Base-by-base conservation (phyloP, 1,284 basidiomycete genomes). In the Cryptococcus sp. region DNA sequence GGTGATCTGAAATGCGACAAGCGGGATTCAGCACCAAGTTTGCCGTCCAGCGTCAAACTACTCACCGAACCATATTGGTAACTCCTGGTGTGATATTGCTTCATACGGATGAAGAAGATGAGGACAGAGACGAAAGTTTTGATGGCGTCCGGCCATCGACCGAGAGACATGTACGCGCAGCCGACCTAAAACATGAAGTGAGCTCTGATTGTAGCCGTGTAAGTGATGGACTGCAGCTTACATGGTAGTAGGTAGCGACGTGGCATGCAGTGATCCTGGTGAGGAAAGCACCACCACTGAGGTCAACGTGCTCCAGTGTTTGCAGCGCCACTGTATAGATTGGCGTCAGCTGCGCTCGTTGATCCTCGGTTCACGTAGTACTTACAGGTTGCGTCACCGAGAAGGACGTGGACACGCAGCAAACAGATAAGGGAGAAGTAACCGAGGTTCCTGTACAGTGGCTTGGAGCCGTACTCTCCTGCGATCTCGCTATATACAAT, bases 371-470 rank as follows among this genome's bases (percentile, higher is more conserved):
- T n/a, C 10, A 46, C 38, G 20, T n/a, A 23, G 19, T 3, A 67
- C 74, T 64, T 47, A 76, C 76, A 70, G 15, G 83, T 98, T 77
- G 94, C 97, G 80, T 99, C 95, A 44, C 95, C 95, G 23, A 99
- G 85, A 17, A 98, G 84, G 55, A 93, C 91, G 78, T 98, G 95
- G 0, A 99, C 95, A 23, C 95, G 89, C 40, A 98, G 83, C 26
- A 99, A 85, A 50, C 94, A 95, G 69, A 98, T 89, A 70, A 98
- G 85, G 68, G 91, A 93, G 81, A 98, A 98, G 81, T 97, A 96
- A 23, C 95, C 95, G n/a, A 99, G 86, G 82, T 92, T 90, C 62
- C 93, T 87, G 80, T 98, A 99, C 1, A 98, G 83, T 6, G 92
- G 91, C 52, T 87, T 86, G 57, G 85, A 83, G 45, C 95, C 94